Evolutionary conservation across 1,284 basidiomycete genomes (phyloP), one percentile per base, ranked within the genome.

Genomic region (Sporisorium reilianum): DNA sequence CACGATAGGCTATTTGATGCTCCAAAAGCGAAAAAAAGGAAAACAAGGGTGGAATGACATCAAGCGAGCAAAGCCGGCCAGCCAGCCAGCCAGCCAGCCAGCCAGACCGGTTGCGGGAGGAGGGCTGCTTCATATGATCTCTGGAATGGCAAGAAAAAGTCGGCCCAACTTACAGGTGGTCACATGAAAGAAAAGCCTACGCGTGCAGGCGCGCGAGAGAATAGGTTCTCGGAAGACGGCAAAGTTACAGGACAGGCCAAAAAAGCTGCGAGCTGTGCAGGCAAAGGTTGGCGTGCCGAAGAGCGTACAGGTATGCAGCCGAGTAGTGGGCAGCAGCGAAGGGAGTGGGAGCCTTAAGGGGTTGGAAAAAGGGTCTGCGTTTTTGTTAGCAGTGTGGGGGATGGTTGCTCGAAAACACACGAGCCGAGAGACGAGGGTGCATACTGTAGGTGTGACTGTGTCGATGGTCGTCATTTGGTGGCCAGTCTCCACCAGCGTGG

Each of bases 61-160:
- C 34, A 38, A 49, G 20, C n/a, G 7, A 22, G 14, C 26, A 28
- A 46, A 48, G n/a, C 18, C 10, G 30, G 26, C 18, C n/a, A 5
- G 46, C 26, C 20, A 1, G n/a, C n/a, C n/a, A n/a, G n/a, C n/a
- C n/a, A n/a, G n/a, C n/a, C n/a, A 48, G n/a, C 18, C 10, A 48
- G 26, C 18, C n/a, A 5, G 46, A 18, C 20, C 3, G 10, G 25
- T 48, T 5, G 32, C 32, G 12, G 12, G 11, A 34, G 42, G 46
- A 48, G 46, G 14, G 3, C 16, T 23, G 45, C 20, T 56, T 56
- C 55, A 56, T 56, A 56, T 56, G 55, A 40, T 40, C 55, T 48
- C 45, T 56, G 22, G 41, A 44, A 45, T 9, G 23, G n/a, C 12
- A 28, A 28, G 18, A 32, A 34, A 28, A 42, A 5, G n/a, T n/a